phyloP scores from a whole-genome alignment of 2,329 filamentous ascomycete genomes.

The Plectosphaerella cucumerina region DNA sequence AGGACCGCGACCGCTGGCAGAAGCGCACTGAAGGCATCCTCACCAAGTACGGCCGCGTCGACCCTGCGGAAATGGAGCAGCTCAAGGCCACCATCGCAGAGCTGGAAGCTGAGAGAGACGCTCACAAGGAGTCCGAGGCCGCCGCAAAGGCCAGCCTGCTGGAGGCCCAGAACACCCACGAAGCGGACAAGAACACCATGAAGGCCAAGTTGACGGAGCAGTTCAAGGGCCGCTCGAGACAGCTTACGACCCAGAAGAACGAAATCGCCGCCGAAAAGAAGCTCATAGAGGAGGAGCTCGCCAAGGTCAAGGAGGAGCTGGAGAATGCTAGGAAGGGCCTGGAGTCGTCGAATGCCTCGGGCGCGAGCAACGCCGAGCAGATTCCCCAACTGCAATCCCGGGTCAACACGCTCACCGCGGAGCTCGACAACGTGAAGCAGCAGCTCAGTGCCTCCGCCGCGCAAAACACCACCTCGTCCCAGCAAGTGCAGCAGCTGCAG shows the following conservation, averaged over 20 bases:
- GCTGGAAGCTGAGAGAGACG: conserved; percentile 62
- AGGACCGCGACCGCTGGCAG: conserved; percentile 92
- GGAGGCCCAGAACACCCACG: conserved; percentile 46
- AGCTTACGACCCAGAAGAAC: conserved; percentile 49
- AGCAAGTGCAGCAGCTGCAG: conserved; percentile 39
- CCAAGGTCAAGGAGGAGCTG: conserved; percentile 49
- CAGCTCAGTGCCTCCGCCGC: conserved; percentile 24
- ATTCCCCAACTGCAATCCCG: conserved; percentile 39
- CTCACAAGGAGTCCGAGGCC: conserved; percentile 44
- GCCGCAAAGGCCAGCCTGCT: conserved; percentile 50
- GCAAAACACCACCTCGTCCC: conserved; percentile 32
- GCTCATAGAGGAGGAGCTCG: conserved; percentile 46
- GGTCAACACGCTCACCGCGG: conserved; percentile 43
- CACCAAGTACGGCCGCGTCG: conserved; percentile 91
- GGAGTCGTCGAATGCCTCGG: neutral
- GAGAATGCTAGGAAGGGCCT: conserved; percentile 34
- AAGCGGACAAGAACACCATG: conserved; percentile 47
- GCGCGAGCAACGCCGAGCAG: neutral
- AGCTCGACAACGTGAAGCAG: conserved; percentile 48
- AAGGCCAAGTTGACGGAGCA: conserved; percentile 55
- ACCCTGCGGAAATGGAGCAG: conserved; percentile 87
- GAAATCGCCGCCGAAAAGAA: conserved; percentile 48
- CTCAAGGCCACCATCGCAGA: conserved; percentile 73
- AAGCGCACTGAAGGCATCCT: conserved; percentile 94
- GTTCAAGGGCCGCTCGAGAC: conserved; percentile 56